A percentile compares a stretch with the other conserved stretches of the same genome.
phyloP scores from a whole-genome alignment of 1,139 yeast genomes.

The Suhomyces kunorum region DNA sequence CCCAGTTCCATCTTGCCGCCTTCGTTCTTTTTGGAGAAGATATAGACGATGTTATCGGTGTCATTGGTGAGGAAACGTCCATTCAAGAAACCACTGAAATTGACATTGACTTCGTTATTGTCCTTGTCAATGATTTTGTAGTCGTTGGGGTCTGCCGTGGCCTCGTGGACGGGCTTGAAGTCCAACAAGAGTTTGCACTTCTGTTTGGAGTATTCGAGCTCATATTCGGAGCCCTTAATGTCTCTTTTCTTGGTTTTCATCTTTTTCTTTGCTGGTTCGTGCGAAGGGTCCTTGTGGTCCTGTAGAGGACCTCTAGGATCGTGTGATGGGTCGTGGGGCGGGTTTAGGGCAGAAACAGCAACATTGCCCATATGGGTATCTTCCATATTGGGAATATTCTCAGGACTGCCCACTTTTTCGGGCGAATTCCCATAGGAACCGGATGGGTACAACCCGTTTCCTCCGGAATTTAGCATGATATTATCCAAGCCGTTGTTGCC shows the following conservation, averaged over 20 bases:
- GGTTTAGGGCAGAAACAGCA: too few relatives aligned
- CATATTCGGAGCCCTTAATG: conserved; percentile 13
- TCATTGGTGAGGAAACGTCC: conserved; percentile 49
- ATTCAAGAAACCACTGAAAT: conserved; percentile 41
- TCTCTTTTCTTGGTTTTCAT: conserved; percentile 10
- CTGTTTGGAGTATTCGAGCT: conserved; percentile 10
- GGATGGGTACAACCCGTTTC: neutral
- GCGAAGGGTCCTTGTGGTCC: neutral
- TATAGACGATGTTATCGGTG: conserved; percentile 41
- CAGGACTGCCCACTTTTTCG: conserved; percentile 10
- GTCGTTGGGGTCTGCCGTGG: conserved; percentile 19
- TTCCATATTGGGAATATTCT: conserved; percentile 1
- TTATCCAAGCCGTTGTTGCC: conserved; percentile 7
- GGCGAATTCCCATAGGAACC: conserved; percentile 5
- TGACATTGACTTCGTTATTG: conserved; percentile 24
- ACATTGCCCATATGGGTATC: neutral
- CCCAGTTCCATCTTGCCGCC: conserved; percentile 5
- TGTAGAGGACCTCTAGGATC: neutral
- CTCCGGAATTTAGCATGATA: conserved; percentile 4
- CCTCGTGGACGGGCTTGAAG: conserved; percentile 22
- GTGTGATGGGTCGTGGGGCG: neutral
- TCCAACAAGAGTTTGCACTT: conserved; percentile 30
- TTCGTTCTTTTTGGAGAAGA: conserved; percentile 24
- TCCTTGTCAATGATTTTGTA: conserved; percentile 36
- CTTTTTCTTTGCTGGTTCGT: conserved; percentile 12